Conservation (phyloP, 495 filamentous ascomycete genomes). For the Platismatia glauca region DNA sequence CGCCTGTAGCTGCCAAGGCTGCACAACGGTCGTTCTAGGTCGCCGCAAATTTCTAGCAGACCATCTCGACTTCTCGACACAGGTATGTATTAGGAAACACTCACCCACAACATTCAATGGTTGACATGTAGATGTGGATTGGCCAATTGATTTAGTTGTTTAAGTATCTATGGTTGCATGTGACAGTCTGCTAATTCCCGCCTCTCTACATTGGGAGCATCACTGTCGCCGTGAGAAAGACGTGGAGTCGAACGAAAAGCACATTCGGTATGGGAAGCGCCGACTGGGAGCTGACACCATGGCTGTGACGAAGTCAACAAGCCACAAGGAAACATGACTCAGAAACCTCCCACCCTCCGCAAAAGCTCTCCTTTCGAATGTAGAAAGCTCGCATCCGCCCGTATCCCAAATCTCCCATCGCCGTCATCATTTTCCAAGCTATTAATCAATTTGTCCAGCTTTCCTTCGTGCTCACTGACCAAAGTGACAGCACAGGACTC, state of each 20-base stretch:
- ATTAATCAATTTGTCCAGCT: slow-evolving; percentile 27
- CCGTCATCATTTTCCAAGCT: slow-evolving; percentile 19
- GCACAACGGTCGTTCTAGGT: neutral
- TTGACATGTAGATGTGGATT: neutral
- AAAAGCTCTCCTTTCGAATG: slow-evolving; percentile 17
- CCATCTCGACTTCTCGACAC: too few species aligned
- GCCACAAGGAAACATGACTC: neutral
- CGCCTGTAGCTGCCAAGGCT: neutral
- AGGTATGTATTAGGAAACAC: too few species aligned
- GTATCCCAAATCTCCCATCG: slow-evolving; percentile 25
- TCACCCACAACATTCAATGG: neutral
- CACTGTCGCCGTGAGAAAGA: neutral
- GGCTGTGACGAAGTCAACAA: neutral
- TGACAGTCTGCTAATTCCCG: neutral
- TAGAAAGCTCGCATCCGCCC: slow-evolving; percentile 35
- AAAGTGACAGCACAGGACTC: slow-evolving; percentile 29
- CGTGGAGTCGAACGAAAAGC: neutral
- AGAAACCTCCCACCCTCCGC: slow-evolving; percentile 12
- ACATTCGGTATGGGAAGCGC: neutral
- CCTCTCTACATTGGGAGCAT: neutral
- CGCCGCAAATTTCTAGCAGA: neutral
- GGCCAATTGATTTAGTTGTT: neutral
- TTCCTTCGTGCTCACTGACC: slow-evolving; percentile 23
- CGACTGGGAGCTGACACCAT: neutral
- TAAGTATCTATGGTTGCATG: neutral